Evolutionary conservation across 768 basidiomycete species (phyloP), one percentile per base, ranked within the genome.

Genomic region (Lactifluus rugatus): DNA sequence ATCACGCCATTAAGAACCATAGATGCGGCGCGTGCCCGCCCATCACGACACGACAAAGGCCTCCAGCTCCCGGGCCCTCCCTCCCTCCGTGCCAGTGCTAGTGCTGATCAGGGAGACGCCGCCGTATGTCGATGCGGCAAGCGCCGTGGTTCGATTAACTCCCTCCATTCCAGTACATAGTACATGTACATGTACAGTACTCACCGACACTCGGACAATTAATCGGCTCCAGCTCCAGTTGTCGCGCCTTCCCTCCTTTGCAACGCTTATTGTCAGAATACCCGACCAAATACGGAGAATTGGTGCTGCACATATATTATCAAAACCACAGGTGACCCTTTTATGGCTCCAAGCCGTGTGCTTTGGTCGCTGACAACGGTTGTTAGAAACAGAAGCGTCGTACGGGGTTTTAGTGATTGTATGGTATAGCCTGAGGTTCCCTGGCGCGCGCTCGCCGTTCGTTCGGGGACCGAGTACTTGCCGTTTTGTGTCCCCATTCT

Each of bases 101-200:
- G n/a, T 51, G 50, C 28, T 51, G 50, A 39, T 52, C 39, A 52
- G 9, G 28, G 45, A 48, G 36, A 39, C 45, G 54, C 46, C 54
- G 47, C 47, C n/a, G n/a, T n/a, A 48, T 55, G 54, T 55, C 54
- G 47, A 55, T 55, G 26, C 47, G 54, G 54, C 47, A 55, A 55
- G 54, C 26, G 25, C 54, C 54, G 54, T 13, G 36, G n/a, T 54
- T 26, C 32, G 36, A 54, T 54, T 46, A 19, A 36, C 23, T 5
- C 50, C 37, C 34, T 2, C 11, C 10, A 2, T 8, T 23, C 31
- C 37, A 26, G 36, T 21, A 5, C 34, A 2, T 32, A 16, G 19
- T 10, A 10, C 17, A 37, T 34, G 10, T 21, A 11, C 1, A 4
- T 2, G 13, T 44, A 31, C 28, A 31, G 28, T 34, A 19, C 41